Percentiles rank a stretch among this genome's conserved stretches.
Conservation (phyloP, 768 basidiomycete species). For the Termitomyces eurrhizus region DNA sequence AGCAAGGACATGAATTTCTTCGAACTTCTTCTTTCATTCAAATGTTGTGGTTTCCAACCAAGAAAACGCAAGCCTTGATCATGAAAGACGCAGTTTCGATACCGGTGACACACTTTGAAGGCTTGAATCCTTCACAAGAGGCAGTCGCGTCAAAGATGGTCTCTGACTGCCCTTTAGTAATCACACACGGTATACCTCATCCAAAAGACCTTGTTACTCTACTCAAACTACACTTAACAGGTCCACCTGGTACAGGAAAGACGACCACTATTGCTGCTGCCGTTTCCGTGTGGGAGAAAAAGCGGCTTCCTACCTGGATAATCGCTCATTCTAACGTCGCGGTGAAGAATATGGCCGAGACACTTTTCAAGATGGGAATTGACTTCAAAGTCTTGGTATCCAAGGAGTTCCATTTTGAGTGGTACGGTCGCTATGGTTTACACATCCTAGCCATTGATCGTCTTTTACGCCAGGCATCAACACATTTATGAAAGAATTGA, state of each 20-base stretch:
- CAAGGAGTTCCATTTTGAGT: conserved; percentile 44
- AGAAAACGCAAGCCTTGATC: neutral
- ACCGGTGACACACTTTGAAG: neutral
- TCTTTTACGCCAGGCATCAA: conserved; percentile 39
- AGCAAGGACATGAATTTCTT: conserved; percentile 29
- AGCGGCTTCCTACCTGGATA: conserved; percentile 30
- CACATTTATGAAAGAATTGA: conserved; percentile 36
- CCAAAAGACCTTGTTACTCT: neutral
- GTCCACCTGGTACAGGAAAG: conserved; percentile 52
- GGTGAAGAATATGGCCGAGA: conserved; percentile 48
- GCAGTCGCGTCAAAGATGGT: conserved; percentile 34
- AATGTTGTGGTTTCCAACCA: conserved; percentile 35
- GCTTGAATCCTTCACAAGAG: conserved; percentile 35
- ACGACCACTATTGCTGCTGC: conserved; percentile 48
- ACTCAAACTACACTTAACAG: conserved; percentile 18
- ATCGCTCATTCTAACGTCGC: conserved; percentile 48
- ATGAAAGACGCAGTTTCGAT: neutral
- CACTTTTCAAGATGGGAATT: conserved; percentile 29
- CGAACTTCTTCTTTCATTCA: conserved; percentile 29
- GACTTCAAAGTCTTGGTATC: conserved; percentile 43
- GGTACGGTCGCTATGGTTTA: conserved; percentile 25
- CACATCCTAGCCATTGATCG: neutral
- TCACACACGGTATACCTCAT: conserved; percentile 32
- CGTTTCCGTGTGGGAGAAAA: conserved; percentile 30
- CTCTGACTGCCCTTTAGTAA: conserved; percentile 25